phyloP scores from a whole-genome alignment of 2,329 filamentous ascomycete species.

The Emergomyces orientalis region DNA sequence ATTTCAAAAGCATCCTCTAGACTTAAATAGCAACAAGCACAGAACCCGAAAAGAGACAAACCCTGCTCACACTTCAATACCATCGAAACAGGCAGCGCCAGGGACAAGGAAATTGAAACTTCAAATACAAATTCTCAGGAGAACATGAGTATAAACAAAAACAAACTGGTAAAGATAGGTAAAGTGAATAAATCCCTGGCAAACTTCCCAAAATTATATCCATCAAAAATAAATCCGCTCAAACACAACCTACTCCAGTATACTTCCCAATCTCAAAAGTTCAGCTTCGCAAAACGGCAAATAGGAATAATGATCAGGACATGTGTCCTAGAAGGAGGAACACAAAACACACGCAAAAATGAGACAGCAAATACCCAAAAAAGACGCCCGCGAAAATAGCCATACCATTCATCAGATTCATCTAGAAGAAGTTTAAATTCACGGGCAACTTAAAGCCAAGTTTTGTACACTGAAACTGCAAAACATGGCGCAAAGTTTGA shows the following conservation, averaged over 20 bases:
- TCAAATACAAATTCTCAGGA: neutral
- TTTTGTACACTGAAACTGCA: too few relatives aligned
- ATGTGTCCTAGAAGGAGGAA: neutral
- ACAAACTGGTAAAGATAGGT: neutral
- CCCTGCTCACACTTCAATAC: neutral
- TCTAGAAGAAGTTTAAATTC: neutral
- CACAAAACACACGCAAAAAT: neutral
- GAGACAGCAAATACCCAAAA: neutral
- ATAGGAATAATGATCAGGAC: neutral
- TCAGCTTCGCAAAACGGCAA: neutral
- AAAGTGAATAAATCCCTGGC: neutral
- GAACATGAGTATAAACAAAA: neutral
- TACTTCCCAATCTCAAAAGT: neutral
- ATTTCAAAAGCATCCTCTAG: neutral
- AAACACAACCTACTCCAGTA: neutral
- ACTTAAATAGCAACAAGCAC: neutral
- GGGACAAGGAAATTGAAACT: neutral
- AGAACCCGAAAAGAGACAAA: neutral
- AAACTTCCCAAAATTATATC: neutral
- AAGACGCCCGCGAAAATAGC: neutral
- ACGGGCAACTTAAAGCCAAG: neutral
- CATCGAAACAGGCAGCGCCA: neutral
- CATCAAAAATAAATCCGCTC: neutral
- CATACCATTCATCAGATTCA: neutral
- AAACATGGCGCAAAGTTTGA: neutral